Base-by-base conservation (phyloP, 768 basidiomycete genomes). In the Hericium rajendrae region DNA sequence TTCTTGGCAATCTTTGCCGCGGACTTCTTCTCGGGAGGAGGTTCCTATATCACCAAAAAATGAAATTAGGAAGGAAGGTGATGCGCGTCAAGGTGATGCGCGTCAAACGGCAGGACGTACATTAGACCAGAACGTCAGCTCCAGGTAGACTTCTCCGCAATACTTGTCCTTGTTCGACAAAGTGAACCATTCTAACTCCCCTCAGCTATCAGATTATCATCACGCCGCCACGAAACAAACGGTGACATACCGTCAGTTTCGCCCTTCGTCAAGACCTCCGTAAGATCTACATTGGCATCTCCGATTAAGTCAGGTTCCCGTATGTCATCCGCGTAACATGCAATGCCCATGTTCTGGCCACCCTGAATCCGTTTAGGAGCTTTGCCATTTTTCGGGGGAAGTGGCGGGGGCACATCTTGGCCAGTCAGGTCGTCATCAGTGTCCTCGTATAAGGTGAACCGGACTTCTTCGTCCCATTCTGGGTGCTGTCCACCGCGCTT, bases 401-500 rank as follows among this genome's bases (percentile, higher is more conserved):
- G 76, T 2, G 81, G 83, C 0, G 89, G 88, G 13, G 88, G 84
- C 11, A 78, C 74, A 62, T 61, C 62, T 20, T 63, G 57, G 6
- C 51, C 39, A 18, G 10, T 56, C 54, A 55, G 57, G 6, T 51
- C 5, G 6, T 78, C 81, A 32, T 81, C 77, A 37, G 74, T 71
- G 61, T 92, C 91, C 67, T 97, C 94, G 61, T 77, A 81, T 48
- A 99, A 75, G 24, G 86, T 85, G 71, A 97, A 98, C 46, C 97
- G 86, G 66, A 98, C 77, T 72, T 99, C 97, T 65, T 97, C 94
- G 68, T 99, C 97, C 94, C 97, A 99, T 72, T 93, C 93, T 5
- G 97, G 97, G 70, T 97, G 94, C 69, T 99, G 97, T 16, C 97
- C 97, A 52, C 97, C 97, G 32, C 92, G 86, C 69, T 91, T 94